phyloP scores from a whole-genome alignment of 345 rosid species.

The Linum lewisii region DNA sequence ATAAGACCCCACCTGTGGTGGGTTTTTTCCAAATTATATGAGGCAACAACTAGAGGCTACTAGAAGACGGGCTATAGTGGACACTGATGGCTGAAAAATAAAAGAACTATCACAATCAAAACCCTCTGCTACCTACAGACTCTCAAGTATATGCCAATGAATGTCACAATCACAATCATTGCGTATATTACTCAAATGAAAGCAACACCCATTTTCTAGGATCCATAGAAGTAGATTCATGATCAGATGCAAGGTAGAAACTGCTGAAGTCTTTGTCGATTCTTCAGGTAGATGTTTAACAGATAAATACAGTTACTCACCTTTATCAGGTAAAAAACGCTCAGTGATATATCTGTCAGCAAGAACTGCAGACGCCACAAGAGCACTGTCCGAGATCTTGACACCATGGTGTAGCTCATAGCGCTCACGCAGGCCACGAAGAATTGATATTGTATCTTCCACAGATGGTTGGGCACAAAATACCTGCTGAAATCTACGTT shows the following conservation, averaged over 20 bases:
- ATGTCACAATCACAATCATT: no score
- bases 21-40: no score
- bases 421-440: conserved; percentile 74
- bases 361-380: conserved; percentile 81
- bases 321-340: conserved; percentile 92
- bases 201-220: no score
- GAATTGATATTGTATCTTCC: conserved; percentile 89
- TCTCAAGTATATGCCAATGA: no score
- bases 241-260: background rate
- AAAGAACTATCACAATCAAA: no score
- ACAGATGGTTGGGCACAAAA: conserved; percentile 86
- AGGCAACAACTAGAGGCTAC: no score
- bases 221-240: no score
- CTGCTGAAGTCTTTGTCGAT: background rate
- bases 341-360: conserved; percentile 86
- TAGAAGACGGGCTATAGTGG: no score
- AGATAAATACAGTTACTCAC: conserved; percentile 19
- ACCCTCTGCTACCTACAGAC: no score
- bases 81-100: no score
- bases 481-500: conserved; percentile 92
- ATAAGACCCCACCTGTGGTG: no score
- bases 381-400: conserved; percentile 83
- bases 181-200: no score
- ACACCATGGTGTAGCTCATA: conserved; percentile 92
- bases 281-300: background rate